Percentiles rank a stretch among this genome's conserved stretches.
These are phyloP conservation scores for Apiotrichum veenhuisii DNA, from an alignment of 1,284 basidiomycete species.

Conservation along the genomic window DNA sequence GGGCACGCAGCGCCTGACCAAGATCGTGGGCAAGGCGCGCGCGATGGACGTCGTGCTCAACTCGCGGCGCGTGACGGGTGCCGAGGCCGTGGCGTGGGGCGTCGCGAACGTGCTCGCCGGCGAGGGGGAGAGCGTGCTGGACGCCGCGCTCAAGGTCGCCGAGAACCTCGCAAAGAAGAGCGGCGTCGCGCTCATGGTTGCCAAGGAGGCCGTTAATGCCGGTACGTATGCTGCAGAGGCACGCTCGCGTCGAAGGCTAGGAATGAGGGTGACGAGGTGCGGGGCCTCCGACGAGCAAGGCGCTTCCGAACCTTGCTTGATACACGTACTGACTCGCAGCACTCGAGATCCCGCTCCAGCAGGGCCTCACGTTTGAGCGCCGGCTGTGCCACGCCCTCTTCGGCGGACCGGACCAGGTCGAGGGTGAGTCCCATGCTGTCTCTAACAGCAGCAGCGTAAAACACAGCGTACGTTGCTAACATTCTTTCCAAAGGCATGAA, in stretches of 20 bases:
- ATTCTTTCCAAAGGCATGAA: constrained; percentile 60
- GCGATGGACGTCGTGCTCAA: constrained; percentile 87
- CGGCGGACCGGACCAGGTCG: constrained; percentile 94
- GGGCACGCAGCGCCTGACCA: constrained; percentile 79
- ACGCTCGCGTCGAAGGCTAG: neutral
- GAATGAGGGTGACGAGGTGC: no score
- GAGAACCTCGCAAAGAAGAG: constrained; percentile 78
- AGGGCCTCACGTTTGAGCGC: constrained; percentile 83
- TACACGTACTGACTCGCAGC: constrained; percentile 52
- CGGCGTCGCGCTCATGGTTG: constrained; percentile 77
- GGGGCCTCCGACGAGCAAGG: no score
- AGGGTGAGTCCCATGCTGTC: constrained; percentile 57
- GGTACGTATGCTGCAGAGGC: constrained; percentile 53
- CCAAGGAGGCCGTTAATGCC: constrained; percentile 91
- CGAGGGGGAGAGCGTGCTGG: constrained; percentile 74
- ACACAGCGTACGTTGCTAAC: neutral
- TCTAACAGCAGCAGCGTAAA: neutral
- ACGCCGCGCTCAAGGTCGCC: constrained; percentile 81
- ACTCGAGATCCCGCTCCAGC: constrained; percentile 71
- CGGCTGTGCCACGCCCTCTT: constrained; percentile 89
- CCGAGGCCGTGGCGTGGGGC: constrained; percentile 81
- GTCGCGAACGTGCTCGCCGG: constrained; percentile 74
- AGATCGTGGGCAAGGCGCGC: constrained; percentile 73
- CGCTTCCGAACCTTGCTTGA: no score
- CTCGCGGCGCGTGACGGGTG: constrained; percentile 72